phyloP scores from a whole-genome alignment of 2,329 filamentous ascomycete species.

The Aspergillus sergii region DNA sequence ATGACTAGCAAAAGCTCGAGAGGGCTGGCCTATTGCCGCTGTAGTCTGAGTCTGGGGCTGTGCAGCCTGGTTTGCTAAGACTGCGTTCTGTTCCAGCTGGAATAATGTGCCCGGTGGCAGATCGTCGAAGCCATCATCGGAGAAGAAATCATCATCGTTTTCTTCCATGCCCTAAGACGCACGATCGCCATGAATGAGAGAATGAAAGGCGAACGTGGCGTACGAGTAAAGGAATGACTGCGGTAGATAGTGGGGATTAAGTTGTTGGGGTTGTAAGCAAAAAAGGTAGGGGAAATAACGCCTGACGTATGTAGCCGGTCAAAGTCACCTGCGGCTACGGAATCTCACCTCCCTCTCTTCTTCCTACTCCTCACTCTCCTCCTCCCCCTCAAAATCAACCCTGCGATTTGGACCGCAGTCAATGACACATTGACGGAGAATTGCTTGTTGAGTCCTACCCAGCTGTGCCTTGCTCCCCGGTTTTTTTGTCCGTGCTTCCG shows the following conservation, averaged over 20 bases:
- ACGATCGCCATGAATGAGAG: constrained; percentile 33
- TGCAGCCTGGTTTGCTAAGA: constrained; percentile 44
- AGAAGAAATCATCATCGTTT: constrained; percentile 52
- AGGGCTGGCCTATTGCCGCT: neutral
- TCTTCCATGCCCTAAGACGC: constrained; percentile 47
- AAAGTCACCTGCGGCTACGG: constrained; percentile 17
- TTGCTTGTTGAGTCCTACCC: neutral
- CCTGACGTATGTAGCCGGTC: constrained; percentile 13
- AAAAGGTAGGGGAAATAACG: constrained; percentile 3
- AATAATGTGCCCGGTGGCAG: constrained; percentile 46
- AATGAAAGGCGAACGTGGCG: neutral
- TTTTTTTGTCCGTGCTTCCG: constrained; percentile 8
- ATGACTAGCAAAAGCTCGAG: constrained; percentile 3
- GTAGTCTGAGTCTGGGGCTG: constrained; percentile 14
- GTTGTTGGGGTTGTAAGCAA: neutral
- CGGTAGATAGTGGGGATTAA: neutral
- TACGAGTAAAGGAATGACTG: neutral
- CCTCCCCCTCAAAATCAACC: neutral
- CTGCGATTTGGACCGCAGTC: neutral
- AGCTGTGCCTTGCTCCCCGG: neutral
- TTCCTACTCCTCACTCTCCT: constrained; percentile 7
- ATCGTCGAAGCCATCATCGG: constrained; percentile 50
- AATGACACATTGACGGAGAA: constrained; percentile 1
- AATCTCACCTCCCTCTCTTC: constrained; percentile 10
- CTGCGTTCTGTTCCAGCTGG: constrained; percentile 50